phyloP scores from a whole-genome alignment of 768 basidiomycete genomes.

The Phylloporus scabripes region DNA sequence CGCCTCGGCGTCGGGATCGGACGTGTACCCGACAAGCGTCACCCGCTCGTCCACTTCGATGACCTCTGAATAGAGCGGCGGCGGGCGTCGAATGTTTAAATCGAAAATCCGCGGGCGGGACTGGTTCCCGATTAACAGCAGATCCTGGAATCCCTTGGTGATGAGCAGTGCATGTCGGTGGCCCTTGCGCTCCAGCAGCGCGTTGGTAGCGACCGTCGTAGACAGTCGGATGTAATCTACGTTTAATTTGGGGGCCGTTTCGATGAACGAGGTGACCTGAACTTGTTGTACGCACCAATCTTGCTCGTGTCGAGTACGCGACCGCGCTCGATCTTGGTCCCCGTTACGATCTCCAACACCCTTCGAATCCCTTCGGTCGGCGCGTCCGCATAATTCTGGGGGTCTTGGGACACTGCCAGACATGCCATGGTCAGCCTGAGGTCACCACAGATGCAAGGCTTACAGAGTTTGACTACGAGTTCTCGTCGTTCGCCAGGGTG shows the following conservation, averaged over 20 bases:
- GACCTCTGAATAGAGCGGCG: conserved; percentile 67
- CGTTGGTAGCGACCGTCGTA: conserved; percentile 95
- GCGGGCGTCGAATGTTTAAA: conserved; percentile 76
- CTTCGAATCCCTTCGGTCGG: conserved; percentile 92
- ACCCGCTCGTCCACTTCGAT: conserved; percentile 83
- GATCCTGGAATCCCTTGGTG: conserved; percentile 87
- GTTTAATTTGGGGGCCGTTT: not conserved
- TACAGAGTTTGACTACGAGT: conserved; percentile 84
- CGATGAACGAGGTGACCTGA: not conserved
- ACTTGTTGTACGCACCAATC: conserved; percentile 53
- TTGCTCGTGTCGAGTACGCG: conserved; percentile 66
- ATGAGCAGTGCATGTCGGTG: conserved; percentile 88
- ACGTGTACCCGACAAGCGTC: conserved; percentile 89
- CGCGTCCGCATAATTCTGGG: conserved; percentile 82
- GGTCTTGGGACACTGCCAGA: conserved; percentile 77
- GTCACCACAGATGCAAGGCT: conserved; percentile 22
- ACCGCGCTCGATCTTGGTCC: conserved; percentile 62
- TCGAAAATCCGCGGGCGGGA: conserved; percentile 94
- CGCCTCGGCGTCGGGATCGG: conserved; percentile 75
- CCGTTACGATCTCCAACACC: conserved; percentile 73
- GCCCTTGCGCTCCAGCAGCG: conserved; percentile 90
- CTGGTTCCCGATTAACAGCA: conserved; percentile 91
- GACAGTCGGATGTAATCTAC: conserved; percentile 87
- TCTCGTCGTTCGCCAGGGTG: conserved; percentile 60
- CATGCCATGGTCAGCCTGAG: not conserved